Evolutionary conservation across 257 asterid species (phyloP).

Genomic region (Dorcoceras hygrometricum): DNA sequence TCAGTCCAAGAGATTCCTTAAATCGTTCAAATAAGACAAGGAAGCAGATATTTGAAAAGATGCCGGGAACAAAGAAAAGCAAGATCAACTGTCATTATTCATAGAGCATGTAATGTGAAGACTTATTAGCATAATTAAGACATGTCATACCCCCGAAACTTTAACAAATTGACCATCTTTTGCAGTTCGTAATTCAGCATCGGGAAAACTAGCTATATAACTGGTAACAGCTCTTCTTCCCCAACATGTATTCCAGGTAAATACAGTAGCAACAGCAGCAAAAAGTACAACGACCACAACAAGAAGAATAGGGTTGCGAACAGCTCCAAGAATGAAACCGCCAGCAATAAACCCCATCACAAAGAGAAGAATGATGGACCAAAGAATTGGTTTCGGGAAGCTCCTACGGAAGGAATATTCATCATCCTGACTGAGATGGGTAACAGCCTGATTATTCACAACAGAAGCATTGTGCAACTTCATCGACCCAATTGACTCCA

Average conservation of each 20-base stretch:
- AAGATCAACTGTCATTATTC: background rate
- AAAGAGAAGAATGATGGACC: slow-evolving; percentile 64
- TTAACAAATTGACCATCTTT: slow-evolving; percentile 56
- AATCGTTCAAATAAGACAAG: too few species aligned
- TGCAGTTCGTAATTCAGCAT: slow-evolving; percentile 52
- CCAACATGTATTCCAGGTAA: slow-evolving; percentile 62
- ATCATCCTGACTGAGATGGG: slow-evolving; percentile 53
- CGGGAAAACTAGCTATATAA: slow-evolving; percentile 46
- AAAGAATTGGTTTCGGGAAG: slow-evolving; percentile 54
- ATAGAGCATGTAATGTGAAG: background rate
- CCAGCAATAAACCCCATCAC: slow-evolving; percentile 77
- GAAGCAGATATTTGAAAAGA: background rate
- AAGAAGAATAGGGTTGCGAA: slow-evolving; percentile 59
- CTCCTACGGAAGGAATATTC: slow-evolving; percentile 60
- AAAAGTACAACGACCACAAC: slow-evolving; percentile 54
- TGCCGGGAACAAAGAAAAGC: background rate
- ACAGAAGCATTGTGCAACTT: slow-evolving; percentile 43
- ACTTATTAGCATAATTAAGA: slow-evolving; percentile 4
- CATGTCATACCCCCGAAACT: slow-evolving; percentile 54
- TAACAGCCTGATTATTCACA: slow-evolving; percentile 55
- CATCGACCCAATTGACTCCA: slow-evolving; percentile 57
- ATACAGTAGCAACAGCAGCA: slow-evolving; percentile 52
- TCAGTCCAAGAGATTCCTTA: background rate
- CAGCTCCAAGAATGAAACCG: slow-evolving; percentile 68
- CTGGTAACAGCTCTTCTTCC: slow-evolving; percentile 65